phyloP scores from a whole-genome alignment of 345 rosid genomes.

The Salix brachista region DNA sequence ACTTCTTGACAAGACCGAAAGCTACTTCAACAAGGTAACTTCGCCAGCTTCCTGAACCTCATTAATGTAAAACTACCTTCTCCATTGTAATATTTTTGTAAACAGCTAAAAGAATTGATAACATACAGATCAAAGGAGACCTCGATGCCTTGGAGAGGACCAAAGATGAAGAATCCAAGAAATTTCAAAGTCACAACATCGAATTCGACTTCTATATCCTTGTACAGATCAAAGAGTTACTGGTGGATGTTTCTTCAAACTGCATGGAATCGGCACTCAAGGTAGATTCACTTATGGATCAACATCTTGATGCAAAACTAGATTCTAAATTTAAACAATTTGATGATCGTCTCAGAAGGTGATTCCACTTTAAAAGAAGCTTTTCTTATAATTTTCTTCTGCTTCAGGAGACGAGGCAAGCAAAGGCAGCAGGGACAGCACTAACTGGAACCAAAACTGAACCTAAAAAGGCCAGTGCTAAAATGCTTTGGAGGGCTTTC shows the following conservation, averaged over 20 bases:
- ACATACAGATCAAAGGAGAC: conserved; percentile 64
- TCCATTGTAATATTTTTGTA: neutral
- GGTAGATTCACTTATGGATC: conserved; percentile 33
- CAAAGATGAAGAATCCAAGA: conserved; percentile 81
- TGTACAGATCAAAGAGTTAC: conserved; percentile 63
- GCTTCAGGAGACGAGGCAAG: conserved; percentile 59
- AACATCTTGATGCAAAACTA: neutral
- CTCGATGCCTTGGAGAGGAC: conserved; percentile 66
- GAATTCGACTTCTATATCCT: conserved; percentile 67
- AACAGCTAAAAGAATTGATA: neutral
- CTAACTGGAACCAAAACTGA: conserved; percentile 29
- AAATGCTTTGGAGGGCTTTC: conserved; percentile 78
- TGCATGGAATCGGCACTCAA: conserved; percentile 79
- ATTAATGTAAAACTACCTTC: neutral
- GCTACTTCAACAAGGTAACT: conserved; percentile 72
- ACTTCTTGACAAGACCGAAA: conserved; percentile 75
- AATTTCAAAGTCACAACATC: conserved; percentile 62
- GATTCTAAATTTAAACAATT: neutral
- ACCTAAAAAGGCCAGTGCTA: conserved; percentile 31
- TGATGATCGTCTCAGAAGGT: neutral
- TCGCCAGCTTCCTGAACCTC: neutral
- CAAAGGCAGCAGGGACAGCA: conserved; percentile 39
- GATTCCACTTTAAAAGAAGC: neutral
- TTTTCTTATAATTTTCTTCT: neutral
- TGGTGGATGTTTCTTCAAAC: conserved; percentile 83